Base-by-base conservation (phyloP, 805 yeast genomes). In the Wickerhamomyces canadensis region DNA sequence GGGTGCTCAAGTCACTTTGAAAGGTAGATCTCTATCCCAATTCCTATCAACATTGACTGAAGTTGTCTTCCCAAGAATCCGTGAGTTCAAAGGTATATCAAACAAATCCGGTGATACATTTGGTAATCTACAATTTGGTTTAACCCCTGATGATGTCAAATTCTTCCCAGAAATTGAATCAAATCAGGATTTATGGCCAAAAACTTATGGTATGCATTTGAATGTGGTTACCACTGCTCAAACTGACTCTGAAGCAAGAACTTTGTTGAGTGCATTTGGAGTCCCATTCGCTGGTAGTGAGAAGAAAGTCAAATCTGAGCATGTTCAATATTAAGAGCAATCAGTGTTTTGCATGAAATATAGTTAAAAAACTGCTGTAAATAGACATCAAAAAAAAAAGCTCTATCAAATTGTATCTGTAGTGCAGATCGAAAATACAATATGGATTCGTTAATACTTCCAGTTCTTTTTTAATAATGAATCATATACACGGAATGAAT, bases 161-260 rank as follows among this genome's bases (percentile, higher is more conserved):
- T 72, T 71, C 55, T 93, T 93, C 74, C 99, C 99, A 3, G 98
- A 93, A 63, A 78, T 93, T 44, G 96, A 89, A 57, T 76, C 80
- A 40, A 87, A 84, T 62, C 87, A 81, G 58, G 98, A 91, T 59
- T 67, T 84, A 46, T 93, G 91, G 85, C 89, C 95, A 27, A 76
- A 70, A 46, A 77, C 88, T 22, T 86, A 80, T 57, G 97, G 96
- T 41, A 72, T 91, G 70, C 84, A 87, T 57, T 70, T 93, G 39
- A 84, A 86, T 27, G 64, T 93, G 48, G 84, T 84, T 57, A 91
- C 98, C 16, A 67, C 85, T 25, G 96, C 98, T 7, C 87, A 88
- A 64, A 79, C 87, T 16, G 97, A 89, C 57, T 76, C 79, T 23
- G 93, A 86, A 54, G 97, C 98, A 9, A 79, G 95, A 60, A 78